Base-by-base conservation (phyloP, 257 asterid genomes). In the Datura wrightii region DNA sequence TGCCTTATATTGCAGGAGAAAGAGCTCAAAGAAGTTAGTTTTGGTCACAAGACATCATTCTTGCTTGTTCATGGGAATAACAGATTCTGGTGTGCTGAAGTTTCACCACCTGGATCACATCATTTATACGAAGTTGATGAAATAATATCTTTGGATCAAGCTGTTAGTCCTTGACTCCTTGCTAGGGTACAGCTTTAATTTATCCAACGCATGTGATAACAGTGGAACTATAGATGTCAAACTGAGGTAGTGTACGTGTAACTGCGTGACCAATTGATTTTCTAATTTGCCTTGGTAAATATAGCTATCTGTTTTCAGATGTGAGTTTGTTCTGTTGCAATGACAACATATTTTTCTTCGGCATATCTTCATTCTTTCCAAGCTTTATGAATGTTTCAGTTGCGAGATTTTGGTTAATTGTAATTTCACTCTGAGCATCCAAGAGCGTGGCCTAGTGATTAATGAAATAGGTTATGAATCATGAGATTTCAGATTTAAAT, bases 101-200 rank as follows among this genome's bases (percentile, higher is more conserved):
- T 46, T 76, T 37, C 46, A 76, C 63, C 46, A 53, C 7, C 42
- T 76, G 82, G 7, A 31, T 52, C 62, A 31, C 62, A 50, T 76
- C 62, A 50, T 52, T 76, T 76, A 50, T 76, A 50, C 63, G 1
- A 50, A 76, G 62, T 76, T 76, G 82, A 76, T 11, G 82, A 13
- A 76, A 76, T 76, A 76, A 31, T 76, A 14, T 76, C 46, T 76
- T 52, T 76, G 63, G 44, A 31, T 14, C 62, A 52, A 76, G 82
- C 63, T 76, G 46, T 8, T 76, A 31, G 15, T 76, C 82, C 31
- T 24, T 24, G 31, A 24, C 31, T 24, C 82, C 44, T 76, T 76
- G 81, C 60, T 13, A 24, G 44, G 46, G 41, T 4, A 76, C 62
- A 31, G 46, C 46, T 50, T 76, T 50, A 24, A 5, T 72, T 50